Percentiles rank a stretch among this genome's conserved stretches.
These are phyloP conservation scores for Candolleomyces aberdarensis DNA, from an alignment of 768 basidiomycete genomes.

Conservation along the genomic window DNA sequence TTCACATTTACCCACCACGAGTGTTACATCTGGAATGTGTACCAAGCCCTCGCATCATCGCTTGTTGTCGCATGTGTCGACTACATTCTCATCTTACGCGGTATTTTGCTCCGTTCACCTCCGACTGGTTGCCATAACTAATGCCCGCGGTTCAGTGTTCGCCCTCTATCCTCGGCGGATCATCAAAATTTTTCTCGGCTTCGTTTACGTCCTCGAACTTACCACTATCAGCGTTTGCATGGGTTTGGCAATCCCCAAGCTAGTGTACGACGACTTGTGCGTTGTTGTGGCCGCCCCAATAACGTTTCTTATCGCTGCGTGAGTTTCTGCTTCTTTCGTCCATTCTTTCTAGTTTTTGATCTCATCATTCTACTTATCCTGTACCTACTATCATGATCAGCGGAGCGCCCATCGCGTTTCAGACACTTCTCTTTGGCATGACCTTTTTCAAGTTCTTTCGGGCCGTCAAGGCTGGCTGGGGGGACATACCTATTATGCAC, in stretches of 20 bases:
- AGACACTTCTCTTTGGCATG: conserved; percentile 36
- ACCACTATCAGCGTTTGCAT: conserved; percentile 28
- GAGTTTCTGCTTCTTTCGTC: conserved; percentile 15
- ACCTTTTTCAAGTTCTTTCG: conserved; percentile 33
- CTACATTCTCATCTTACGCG: conserved; percentile 37
- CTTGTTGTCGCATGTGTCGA: conserved; percentile 30
- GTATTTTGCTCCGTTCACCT: conserved; percentile 15
- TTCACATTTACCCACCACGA: conserved; percentile 37
- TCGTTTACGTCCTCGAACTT: conserved; percentile 25
- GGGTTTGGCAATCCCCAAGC: conserved; percentile 24
- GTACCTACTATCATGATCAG: conserved; percentile 14
- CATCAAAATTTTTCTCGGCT: not conserved
- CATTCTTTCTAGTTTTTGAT: too few species aligned
- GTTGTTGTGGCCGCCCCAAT: conserved; percentile 24
- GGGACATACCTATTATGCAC: conserved; percentile 35
- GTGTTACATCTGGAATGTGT: conserved; percentile 42
- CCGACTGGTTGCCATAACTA: not conserved
- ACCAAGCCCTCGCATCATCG: conserved; percentile 32
- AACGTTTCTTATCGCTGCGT: conserved; percentile 25
- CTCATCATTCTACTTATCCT: too few species aligned
- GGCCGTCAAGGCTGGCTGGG: conserved; percentile 35
- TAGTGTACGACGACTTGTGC: conserved; percentile 33
- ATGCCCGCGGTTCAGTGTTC: conserved; percentile 22
- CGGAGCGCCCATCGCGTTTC: conserved; percentile 28
- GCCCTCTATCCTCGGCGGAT: conserved; percentile 28